Evolutionary conservation across 2,329 filamentous ascomycete genomes (phyloP), one percentile per base, ranked within the genome.

Genomic region (Aspergillus melleus): DNA sequence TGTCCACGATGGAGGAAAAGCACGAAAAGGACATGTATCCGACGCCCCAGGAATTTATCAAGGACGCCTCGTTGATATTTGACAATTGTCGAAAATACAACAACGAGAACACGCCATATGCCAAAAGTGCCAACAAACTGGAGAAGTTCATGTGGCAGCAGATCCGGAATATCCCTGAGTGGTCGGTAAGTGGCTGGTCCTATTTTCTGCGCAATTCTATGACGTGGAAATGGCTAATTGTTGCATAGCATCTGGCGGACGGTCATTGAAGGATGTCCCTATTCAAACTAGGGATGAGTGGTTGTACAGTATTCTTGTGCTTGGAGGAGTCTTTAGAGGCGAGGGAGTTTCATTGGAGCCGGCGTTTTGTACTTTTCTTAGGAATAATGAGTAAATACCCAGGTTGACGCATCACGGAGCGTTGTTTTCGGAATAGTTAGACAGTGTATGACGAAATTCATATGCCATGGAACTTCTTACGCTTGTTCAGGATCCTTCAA

Each of bases 71-170:
- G 72, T 85, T 98, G 70, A 88, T 99, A 66, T 97, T 96, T 70
- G 87, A 93, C 74, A 99, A 99, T 75, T 99, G 95, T 76, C 88
- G 93, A 66, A 89, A 90, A 72, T 99, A 98, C 81, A 99, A 99
- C 73, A 96, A 94, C 68, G 94, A 97, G 79, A 96, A 83, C 49
- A 99, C 94, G 0, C 89, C 92, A 0, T 99, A 99, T 74, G 92
- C 92, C 24, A 99, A 99, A 80, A 92, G 90, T 58, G 95, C 95
- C 46, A 96, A 92, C 74, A 95, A 95, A 73, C 82, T 99, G 47
- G 95, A 89, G 73, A 96, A 95, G 77, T 96, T 88, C 73, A 96
- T 98, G 93, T 97, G 92, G 91, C 84, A 88, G 74, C 91, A 94
- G 77, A 92, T 97, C 76, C 89, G 90, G 73, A 90, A 90, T 67